A percentile compares a stretch with the other conserved stretches of the same genome.
Conservation (phyloP, 2,329 filamentous ascomycete genomes). For the Pseudopithomyces maydicus region DNA sequence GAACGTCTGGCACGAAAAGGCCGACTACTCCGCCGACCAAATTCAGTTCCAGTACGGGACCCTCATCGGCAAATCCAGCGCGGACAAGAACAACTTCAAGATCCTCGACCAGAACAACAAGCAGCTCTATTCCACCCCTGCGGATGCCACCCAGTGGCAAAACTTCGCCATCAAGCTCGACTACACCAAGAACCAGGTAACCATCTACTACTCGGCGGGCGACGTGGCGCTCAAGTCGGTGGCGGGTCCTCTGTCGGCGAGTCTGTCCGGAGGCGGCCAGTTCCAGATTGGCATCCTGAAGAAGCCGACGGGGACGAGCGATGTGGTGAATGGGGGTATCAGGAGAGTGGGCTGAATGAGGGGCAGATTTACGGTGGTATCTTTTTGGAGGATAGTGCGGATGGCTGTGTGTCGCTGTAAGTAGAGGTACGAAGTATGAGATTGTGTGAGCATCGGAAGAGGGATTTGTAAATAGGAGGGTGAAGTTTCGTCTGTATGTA, state of each 20-base stretch:
- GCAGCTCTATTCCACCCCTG: conserved; percentile 57
- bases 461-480: not conserved
- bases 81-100: conserved; percentile 54
- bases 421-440: not conserved
- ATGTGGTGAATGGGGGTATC: conserved; percentile 47
- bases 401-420: conserved; percentile 41
- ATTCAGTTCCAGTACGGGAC: conserved; percentile 61
- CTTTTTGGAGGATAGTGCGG: conserved; percentile 45
- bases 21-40: conserved; percentile 49
- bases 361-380: conserved; percentile 47
- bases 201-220: conserved; percentile 62
- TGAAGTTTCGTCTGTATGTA: not conserved
- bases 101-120: conserved; percentile 41
- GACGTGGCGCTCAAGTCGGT: conserved; percentile 52
- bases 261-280: conserved; percentile 63
- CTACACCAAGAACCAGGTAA: conserved; percentile 61
- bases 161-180: conserved; percentile 67
- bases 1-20: conserved; percentile 47
- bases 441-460: not conserved
- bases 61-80: conserved; percentile 48
- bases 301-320: conserved; percentile 58
- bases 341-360: conserved; percentile 41
- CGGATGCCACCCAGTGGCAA: conserved; percentile 60
- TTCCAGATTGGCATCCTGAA: conserved; percentile 68
- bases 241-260: conserved; percentile 54